These are phyloP conservation scores for Thielaviopsis populi DNA, from an alignment of 2,329 filamentous ascomycete genomes.

Conservation along the genomic window DNA sequence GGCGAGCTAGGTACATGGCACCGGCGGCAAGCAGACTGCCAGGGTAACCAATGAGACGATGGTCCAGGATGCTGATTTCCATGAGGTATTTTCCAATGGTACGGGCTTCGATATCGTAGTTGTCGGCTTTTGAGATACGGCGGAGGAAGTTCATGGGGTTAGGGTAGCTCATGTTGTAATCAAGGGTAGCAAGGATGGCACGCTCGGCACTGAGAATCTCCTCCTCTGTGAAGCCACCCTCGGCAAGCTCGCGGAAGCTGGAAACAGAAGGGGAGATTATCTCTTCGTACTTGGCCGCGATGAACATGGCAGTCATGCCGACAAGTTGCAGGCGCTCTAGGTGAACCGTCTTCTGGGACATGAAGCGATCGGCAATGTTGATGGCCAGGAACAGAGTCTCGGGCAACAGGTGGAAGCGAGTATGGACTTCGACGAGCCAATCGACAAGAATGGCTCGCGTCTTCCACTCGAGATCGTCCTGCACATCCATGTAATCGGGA, in stretches of 20 bases:
- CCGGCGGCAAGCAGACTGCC: conserved; percentile 84
- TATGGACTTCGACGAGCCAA: conserved; percentile 97
- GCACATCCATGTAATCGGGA: conserved; percentile 85
- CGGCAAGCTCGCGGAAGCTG: conserved; percentile 93
- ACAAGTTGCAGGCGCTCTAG: conserved; percentile 92
- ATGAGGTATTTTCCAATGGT: conserved; percentile 96
- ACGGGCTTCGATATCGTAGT: conserved; percentile 95
- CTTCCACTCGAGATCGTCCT: conserved; percentile 95
- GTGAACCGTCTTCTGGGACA: conserved; percentile 88
- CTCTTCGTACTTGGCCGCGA: conserved; percentile 97
- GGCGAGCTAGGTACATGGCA: conserved; percentile 84
- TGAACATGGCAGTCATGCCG: conserved; percentile 98
- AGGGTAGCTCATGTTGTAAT: conserved; percentile 96
- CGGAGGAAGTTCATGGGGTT: conserved; percentile 99
- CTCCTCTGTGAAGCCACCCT: conserved; percentile 86
- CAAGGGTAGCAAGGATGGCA: conserved; percentile 75
- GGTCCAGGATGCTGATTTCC: conserved; percentile 90
- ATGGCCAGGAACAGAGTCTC: conserved; percentile 93
- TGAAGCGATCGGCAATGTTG: conserved; percentile 97
- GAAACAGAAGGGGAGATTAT: conserved; percentile 91
- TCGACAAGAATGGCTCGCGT: conserved; percentile 94
- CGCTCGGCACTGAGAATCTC: conserved; percentile 97
- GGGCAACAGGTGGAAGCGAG: conserved; percentile 83
- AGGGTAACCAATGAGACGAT: conserved; percentile 79
- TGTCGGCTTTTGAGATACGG: conserved; percentile 96